A percentile compares a stretch with the other conserved stretches of the same genome.
Evolutionary conservation across 2,329 filamentous ascomycete genomes (phyloP).

Genomic region (Beauveria medogensis): DNA sequence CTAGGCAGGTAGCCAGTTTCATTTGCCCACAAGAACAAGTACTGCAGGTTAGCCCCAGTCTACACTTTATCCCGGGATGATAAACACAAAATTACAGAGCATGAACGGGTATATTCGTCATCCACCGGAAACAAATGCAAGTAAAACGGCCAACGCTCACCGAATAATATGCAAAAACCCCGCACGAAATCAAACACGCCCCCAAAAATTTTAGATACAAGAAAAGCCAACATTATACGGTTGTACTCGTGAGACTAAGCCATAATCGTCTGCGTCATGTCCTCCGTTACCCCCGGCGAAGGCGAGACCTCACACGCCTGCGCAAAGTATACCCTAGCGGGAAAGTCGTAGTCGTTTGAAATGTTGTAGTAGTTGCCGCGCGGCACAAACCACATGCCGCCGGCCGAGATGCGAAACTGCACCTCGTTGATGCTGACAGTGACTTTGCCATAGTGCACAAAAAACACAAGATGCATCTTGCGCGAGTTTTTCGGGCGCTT

Average conservation of each 20-base stretch:
- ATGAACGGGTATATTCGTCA: slow-evolving; percentile 8
- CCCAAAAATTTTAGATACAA: not conserved
- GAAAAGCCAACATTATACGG: not conserved
- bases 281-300: not conserved
- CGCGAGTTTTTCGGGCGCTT: slow-evolving; percentile 89
- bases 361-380: slow-evolving; percentile 95
- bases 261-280: slow-evolving; percentile 9
- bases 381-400: slow-evolving; percentile 90
- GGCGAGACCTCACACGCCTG: slow-evolving; percentile 63
- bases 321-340: slow-evolving; percentile 81
- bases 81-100: not conserved
- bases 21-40: too few species aligned
- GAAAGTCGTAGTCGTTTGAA: slow-evolving; percentile 63
- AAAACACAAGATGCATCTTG: slow-evolving; percentile 97
- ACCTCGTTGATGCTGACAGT: slow-evolving; percentile 68
- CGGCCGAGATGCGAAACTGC: slow-evolving; percentile 74
- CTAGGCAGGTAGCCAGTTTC: too few species aligned
- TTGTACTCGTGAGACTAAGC: not conserved
- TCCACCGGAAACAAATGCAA: not conserved
- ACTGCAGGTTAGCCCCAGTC: too few species aligned
- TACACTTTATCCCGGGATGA: not conserved
- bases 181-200: not conserved
- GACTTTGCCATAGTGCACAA: slow-evolving; percentile 77
- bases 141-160: not conserved
- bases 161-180: slow-evolving; percentile 7